These are phyloP conservation scores for Anthracocystis panici-leucophaei DNA, from an alignment of 1,284 basidiomycete species.

Conservation along the genomic window DNA sequence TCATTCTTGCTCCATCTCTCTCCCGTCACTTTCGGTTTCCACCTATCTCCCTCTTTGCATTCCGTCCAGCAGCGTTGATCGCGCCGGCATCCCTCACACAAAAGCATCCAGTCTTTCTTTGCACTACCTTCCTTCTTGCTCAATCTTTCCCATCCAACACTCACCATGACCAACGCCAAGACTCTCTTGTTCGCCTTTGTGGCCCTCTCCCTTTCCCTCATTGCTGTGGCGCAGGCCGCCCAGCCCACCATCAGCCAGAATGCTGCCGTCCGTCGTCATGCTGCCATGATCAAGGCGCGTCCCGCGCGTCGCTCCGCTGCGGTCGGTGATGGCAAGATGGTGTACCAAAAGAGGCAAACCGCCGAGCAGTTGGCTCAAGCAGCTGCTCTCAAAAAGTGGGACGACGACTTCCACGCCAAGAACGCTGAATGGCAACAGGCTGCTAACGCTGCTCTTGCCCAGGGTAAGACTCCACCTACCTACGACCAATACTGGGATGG, in stretches of 20 bases:
- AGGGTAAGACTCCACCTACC: slow-evolving; percentile 49
- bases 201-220: slow-evolving; percentile 30
- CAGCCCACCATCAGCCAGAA: slow-evolving; percentile 46
- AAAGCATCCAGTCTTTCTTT: background rate
- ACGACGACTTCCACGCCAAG: slow-evolving; percentile 53
- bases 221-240: slow-evolving; percentile 41
- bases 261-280: slow-evolving; percentile 38
- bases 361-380: slow-evolving; percentile 43
- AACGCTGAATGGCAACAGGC: slow-evolving; percentile 59
- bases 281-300: slow-evolving; percentile 24
- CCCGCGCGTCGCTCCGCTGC: slow-evolving; percentile 34
- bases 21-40: slow-evolving; percentile 9
- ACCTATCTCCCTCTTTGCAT: background rate
- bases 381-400: slow-evolving; percentile 40
- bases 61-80: slow-evolving; percentile 47
- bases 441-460: slow-evolving; percentile 45
- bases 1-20: slow-evolving; percentile 3
- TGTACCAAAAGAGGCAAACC: slow-evolving; percentile 40
- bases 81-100: slow-evolving; percentile 21
- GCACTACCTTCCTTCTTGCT: background rate
- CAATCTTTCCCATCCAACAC: background rate
- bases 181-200: slow-evolving; percentile 40
- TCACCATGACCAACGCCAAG: slow-evolving; percentile 35
- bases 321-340: slow-evolving; percentile 29
- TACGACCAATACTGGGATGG: slow-evolving; percentile 49